Base-by-base conservation (phyloP, 2,329 filamentous ascomycete species). In the Curvularia sp. region DNA sequence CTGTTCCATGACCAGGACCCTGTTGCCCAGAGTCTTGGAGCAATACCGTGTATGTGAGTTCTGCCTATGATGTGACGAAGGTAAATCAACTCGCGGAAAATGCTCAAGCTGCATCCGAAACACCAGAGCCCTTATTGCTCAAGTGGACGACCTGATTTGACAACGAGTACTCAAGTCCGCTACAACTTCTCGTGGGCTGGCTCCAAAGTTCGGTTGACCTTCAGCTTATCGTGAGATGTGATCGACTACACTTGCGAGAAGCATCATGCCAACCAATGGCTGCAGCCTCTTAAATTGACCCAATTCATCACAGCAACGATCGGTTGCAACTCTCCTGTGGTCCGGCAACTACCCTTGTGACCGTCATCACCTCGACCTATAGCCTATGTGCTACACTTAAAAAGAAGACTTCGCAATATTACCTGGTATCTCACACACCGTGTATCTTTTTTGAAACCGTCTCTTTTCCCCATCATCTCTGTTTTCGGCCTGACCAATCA, bases 271-370 rank as follows among this genome's bases (percentile, higher is more conserved):
- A 57, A 60, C 71, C 69, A 72, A 72, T 72, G 59, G 59, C 63
- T 57, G 66, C 57, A 65, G 4, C 57, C 52, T 39, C 34, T 64
- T 73, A 73, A 47, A 74, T 74, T 72, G 69, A 69, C 57, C 55
- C 61, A 63, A 70, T 68, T 70, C 68, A 57, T 57, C 60, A 59
- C 62, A 53, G 49, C 57, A 65, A 59, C 59, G 53, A 60, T 54
- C 64, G 60, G 70, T 64, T 63, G 69, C 57, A 53, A n/a, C 47
- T 62, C 63, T 61, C 65, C 61, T 51, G 61, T 62, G 39, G 59
- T 41, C 65, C 70, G 71, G 70, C 66, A 73, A 63, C 69, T 73
- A 48, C 36, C 55, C 60, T 55, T 65, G 55, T 60, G 57, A 57
- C 61, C 53, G 45, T 45, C 13, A 36, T 45, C 46, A 52, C 55